A percentile compares a stretch with the other conserved stretches of the same genome.
These are phyloP conservation scores for Fusarium sp. DNA, from an alignment of 2,329 filamentous ascomycete species.

Conservation along the genomic window DNA sequence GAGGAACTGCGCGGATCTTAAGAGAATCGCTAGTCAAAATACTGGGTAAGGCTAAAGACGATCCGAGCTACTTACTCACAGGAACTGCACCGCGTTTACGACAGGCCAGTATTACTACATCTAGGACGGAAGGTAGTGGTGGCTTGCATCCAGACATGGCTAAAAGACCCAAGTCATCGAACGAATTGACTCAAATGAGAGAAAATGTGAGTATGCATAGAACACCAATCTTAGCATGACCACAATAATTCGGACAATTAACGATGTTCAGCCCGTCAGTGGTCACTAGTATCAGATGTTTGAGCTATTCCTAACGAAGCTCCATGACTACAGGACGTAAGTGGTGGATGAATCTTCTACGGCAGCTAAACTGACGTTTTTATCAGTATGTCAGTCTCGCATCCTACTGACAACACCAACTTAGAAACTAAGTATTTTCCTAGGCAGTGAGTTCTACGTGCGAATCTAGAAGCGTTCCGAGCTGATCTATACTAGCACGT, in stretches of 20 bases:
- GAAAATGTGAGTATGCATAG: conserved; percentile 8
- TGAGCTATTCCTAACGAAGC: no score
- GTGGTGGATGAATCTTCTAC: no score
- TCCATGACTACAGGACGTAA: no score
- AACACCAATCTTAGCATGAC: no score
- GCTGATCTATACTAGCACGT: not conserved
- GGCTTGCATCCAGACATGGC: conserved; percentile 8
- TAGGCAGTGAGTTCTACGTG: no score
- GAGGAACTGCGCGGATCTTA: not conserved
- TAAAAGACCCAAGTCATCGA: not conserved
- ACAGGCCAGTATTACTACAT: no score
- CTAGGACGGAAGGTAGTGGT: not conserved
- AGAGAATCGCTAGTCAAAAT: conserved; percentile 1
- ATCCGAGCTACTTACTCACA: conserved; percentile 1
- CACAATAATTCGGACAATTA: no score
- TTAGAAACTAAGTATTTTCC: no score
- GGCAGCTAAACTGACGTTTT: no score
- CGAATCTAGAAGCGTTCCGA: no score
- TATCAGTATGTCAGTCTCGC: conserved; percentile 9
- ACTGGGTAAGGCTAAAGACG: not conserved
- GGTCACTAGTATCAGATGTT: no score
- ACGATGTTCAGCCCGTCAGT: conserved; percentile 1
- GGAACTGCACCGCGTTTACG: not conserved
- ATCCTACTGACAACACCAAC: no score
- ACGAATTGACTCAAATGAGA: conserved; percentile 9